These are phyloP conservation scores for Lactarius deliciosus DNA, from an alignment of 768 basidiomycete species.

Conservation along the genomic window DNA sequence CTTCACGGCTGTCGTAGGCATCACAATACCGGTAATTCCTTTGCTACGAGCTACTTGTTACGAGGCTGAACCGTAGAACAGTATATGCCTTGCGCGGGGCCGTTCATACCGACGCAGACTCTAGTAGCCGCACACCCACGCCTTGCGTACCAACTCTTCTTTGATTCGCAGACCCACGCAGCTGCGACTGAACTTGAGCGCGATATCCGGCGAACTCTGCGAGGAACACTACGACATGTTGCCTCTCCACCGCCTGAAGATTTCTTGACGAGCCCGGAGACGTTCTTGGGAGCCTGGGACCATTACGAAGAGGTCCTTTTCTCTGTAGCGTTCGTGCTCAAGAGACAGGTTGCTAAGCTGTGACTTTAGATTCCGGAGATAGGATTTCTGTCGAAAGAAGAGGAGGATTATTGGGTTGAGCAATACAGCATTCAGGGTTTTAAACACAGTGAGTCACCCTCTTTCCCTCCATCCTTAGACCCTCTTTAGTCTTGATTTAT, in stretches of 20 bases:
- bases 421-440: slow-evolving; percentile 61
- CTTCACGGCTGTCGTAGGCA: slow-evolving; percentile 57
- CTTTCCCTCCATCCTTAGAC: slow-evolving; percentile 12
- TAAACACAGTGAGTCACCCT: slow-evolving; percentile 49
- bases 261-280: slow-evolving; percentile 51
- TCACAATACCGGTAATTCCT: slow-evolving; percentile 55
- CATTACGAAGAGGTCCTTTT: slow-evolving; percentile 43
- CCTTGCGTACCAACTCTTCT: slow-evolving; percentile 58
- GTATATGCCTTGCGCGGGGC: slow-evolving; percentile 58
- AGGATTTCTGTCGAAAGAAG: slow-evolving; percentile 56
- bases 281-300: slow-evolving; percentile 56
- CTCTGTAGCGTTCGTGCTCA: not conserved
- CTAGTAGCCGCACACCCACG: slow-evolving; percentile 47
- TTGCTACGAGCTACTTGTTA: not conserved
- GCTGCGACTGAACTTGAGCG: slow-evolving; percentile 55
- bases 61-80: slow-evolving; percentile 35
- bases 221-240: slow-evolving; percentile 54
- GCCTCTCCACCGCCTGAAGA: slow-evolving; percentile 54
- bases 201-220: slow-evolving; percentile 56
- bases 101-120: slow-evolving; percentile 47
- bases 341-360: slow-evolving; percentile 11
- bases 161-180: slow-evolving; percentile 47
- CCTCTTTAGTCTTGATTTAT: not conserved
- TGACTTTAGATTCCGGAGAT: slow-evolving; percentile 53
- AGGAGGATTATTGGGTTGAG: slow-evolving; percentile 72